Base-by-base conservation (phyloP, 306 rosid species). In the Medicago lupulina region DNA sequence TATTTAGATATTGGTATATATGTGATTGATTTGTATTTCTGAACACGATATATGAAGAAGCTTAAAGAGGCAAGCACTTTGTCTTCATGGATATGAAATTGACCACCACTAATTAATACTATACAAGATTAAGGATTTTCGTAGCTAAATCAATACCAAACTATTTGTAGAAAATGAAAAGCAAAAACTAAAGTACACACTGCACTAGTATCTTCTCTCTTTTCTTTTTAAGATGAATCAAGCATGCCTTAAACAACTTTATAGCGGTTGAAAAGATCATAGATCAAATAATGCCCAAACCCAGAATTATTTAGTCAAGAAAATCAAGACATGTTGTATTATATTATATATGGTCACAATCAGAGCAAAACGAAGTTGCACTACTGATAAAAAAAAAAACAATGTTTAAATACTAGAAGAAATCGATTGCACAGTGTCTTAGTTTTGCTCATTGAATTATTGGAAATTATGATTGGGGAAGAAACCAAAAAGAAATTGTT, bases 231-330 rank as follows among this genome's bases (percentile, higher is more conserved):
- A 73, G 75, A 78, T 74, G 85, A 77, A 79, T 79, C 82, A 69
- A 79, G 77, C 78, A 61, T 46, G 57, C 67, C 70, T 71, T 64
- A 67, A 12, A 59, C 65, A 58, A 23, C 65, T 47, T 61, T 46
- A 69, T 21, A 54, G 53, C 14, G 11, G 43, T 23, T 11, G 78
- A 74, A 51, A 70, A 70, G 62, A 60, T 63, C 47, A 13, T 31
- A 67, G 75, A 70, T 34, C 75, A 80, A 86, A 86, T 86, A 85
- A 83, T 86, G 77, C 86, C 89, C 87, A 85, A 83, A 85, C 6
- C 49, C 68, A 39, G 70, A 34, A 76, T 63, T 53, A 64, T 57
- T 71, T 50, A 77, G 13, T 69, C 13, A 71, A 57, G 38, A 77
- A 78, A 74, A 79, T 68, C 67, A 55, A 67, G 62, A 39, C 41